Evolutionary conservation across 805 yeast genomes (phyloP), one percentile per base, ranked within the genome.

Genomic region (Lipomyces yamadae): DNA sequence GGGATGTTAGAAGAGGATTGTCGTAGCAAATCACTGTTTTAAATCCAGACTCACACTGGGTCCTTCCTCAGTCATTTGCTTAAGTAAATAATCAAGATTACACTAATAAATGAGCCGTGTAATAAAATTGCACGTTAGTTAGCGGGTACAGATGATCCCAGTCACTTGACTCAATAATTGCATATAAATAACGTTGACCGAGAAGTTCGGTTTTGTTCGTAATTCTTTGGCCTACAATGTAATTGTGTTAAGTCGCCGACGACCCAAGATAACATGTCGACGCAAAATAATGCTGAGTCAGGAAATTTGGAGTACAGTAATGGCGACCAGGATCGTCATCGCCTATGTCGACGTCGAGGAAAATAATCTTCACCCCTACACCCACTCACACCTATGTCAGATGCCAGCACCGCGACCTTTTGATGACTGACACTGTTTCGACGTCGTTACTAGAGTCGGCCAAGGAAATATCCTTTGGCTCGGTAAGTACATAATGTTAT

Each of bases 401-500:
- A n/a, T 24, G n/a, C 7, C 10, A 42, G 48, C 48, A 42, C 24
- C 18, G 29, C 39, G 5, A 42, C 6, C 48, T 15, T 42, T 42
- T 42, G 48, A 42, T 42, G 48, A n/a, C 48, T 24, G 48, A 42
- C 48, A 42, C 48, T 15, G 48, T n/a, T n/a, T 52, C 55, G 32
- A 32, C 55, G 55, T 29, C 63, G 34, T 24, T 61, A 15, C 29
- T 66, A 11, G 69, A 58, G 13, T 66, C 69, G 29, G 34, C 56
- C 32, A 62, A 60, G 56, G 69, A 66, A 35, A 50, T 66, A 30
- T 18, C 61, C 5, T 66, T 62, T 30, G 69, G 69, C 35, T 66
- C 69, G 34, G 69, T 62, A 61, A 13, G 67, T 53, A 7, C 13
- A 34, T n/a, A 8, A 34, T n/a, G 10, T 33, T 15, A 29, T 34